These are phyloP conservation scores for Penicillium sp. DNA, from an alignment of 2,329 filamentous ascomycete genomes.

Conservation along the genomic window DNA sequence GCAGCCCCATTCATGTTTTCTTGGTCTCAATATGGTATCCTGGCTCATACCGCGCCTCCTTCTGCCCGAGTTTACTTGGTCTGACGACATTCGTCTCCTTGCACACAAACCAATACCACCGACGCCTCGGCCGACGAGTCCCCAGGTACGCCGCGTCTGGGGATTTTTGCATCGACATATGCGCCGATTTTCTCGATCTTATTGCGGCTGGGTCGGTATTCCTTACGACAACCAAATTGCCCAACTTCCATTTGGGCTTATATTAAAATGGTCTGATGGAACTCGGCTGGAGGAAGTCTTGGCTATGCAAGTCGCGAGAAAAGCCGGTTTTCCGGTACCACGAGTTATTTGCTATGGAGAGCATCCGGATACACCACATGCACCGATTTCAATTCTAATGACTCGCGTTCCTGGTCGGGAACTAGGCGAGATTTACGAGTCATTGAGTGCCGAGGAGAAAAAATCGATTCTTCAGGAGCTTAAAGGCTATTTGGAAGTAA, in stretches of 20 bases:
- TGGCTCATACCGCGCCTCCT: conserved; percentile 3
- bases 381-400: conserved; percentile 36
- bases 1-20: too few species aligned
- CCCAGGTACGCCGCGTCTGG: conserved; percentile 23
- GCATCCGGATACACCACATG: conserved; percentile 28
- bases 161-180: conserved; percentile 28
- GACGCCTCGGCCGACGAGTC: conserved; percentile 16
- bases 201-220: conserved; percentile 28
- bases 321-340: conserved; percentile 29
- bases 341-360: conserved; percentile 33
- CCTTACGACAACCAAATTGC: conserved; percentile 31
- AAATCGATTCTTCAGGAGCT: conserved; percentile 27
- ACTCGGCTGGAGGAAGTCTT: conserved; percentile 33
- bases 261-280: conserved; percentile 38
- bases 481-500: conserved; percentile 27
- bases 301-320: conserved; percentile 29
- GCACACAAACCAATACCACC: conserved; percentile 17
- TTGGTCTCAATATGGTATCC: too few species aligned
- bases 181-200: conserved; percentile 26
- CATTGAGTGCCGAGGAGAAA: conserved; percentile 25
- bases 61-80: conserved; percentile 2
- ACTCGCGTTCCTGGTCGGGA: conserved; percentile 35
- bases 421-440: conserved; percentile 27
- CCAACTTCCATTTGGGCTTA: conserved; percentile 34
- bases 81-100: conserved; percentile 4